Percentiles rank a stretch among this genome's conserved stretches.
Conservation (phyloP, 805 yeast genomes). For the Wickerhamiella sergipiensis region DNA sequence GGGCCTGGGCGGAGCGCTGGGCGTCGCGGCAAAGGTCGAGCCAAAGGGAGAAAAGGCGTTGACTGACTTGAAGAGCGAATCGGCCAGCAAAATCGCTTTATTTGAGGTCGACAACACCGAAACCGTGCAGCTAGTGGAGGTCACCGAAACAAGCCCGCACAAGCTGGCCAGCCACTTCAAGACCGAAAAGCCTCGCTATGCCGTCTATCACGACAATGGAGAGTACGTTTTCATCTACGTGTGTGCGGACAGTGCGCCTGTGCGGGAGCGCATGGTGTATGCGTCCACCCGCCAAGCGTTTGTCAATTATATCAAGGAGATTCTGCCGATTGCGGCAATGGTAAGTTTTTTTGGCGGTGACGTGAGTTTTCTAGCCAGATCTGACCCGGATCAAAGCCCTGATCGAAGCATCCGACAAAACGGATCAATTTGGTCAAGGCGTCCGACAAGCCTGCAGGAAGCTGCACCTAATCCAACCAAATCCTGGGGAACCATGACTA, state of each 20-base stretch:
- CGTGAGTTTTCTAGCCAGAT: too few species aligned
- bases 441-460: neutral
- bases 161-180: slow-evolving; percentile 26
- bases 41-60: slow-evolving; percentile 16
- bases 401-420: too few species aligned
- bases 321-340: neutral
- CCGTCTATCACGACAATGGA: slow-evolving; percentile 18
- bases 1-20: slow-evolving; percentile 14
- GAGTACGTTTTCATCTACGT: slow-evolving; percentile 56
- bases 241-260: slow-evolving; percentile 83
- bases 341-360: slow-evolving; percentile 4
- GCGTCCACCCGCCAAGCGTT: slow-evolving; percentile 51
- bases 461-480: neutral
- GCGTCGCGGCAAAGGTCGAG: slow-evolving; percentile 13
- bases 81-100: slow-evolving; percentile 17
- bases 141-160: slow-evolving; percentile 18
- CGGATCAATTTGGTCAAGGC: too few species aligned
- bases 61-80: slow-evolving; percentile 10
- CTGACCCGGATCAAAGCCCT: too few species aligned
- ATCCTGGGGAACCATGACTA: neutral
- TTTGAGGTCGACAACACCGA: slow-evolving; percentile 44
- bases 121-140: slow-evolving; percentile 28
- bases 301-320: slow-evolving; percentile 17
- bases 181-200: slow-evolving; percentile 41
- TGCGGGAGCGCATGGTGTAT: slow-evolving; percentile 82